Percentiles rank a stretch among this genome's conserved stretches.
phyloP scores from a whole-genome alignment of 2,329 filamentous ascomycete species.

The Seiridium cupressi region DNA sequence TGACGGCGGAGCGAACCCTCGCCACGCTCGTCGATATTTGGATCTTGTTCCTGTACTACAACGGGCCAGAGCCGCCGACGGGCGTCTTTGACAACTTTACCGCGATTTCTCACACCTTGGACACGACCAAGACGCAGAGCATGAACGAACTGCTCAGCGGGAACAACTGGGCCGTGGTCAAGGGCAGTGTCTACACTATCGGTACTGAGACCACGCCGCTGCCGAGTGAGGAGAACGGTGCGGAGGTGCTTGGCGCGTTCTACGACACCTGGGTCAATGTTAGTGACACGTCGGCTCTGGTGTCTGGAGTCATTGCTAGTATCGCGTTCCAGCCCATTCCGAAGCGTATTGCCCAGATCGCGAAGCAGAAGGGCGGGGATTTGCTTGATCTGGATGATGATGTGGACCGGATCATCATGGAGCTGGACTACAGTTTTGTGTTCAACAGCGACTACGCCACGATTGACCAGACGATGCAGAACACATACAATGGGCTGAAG shows the following conservation, averaged over 20 bases:
- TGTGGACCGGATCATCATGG: conserved; percentile 38
- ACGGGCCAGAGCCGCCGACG: conserved; percentile 50
- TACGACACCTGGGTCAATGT: conserved; percentile 32
- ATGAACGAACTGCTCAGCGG: conserved; percentile 44
- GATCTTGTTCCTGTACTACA: conserved; percentile 63
- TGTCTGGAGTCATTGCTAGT: conserved; percentile 27
- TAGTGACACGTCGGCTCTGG: conserved; percentile 18
- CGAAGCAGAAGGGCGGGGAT: conserved; percentile 32
- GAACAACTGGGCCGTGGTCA: conserved; percentile 39
- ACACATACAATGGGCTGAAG: conserved; percentile 32
- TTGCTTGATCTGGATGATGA: conserved; percentile 36
- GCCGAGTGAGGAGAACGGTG: conserved; percentile 22
- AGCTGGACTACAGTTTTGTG: conserved; percentile 40
- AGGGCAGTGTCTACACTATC: conserved; percentile 34
- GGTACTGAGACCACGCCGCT: conserved; percentile 35
- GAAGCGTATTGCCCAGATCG: conserved; percentile 28
- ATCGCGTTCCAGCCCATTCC: conserved; percentile 39
- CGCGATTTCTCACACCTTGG: conserved; percentile 37
- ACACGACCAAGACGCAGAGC: conserved; percentile 44
- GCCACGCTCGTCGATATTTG: conserved; percentile 48
- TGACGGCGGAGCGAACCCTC: conserved; percentile 48
- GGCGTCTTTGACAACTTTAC: conserved; percentile 58
- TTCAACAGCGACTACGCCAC: conserved; percentile 22
- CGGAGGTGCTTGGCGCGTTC: conserved; percentile 27
- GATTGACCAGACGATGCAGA: conserved; percentile 33